These are phyloP conservation scores for Russula dissimulans DNA, from an alignment of 768 basidiomycete genomes.

Conservation along the genomic window DNA sequence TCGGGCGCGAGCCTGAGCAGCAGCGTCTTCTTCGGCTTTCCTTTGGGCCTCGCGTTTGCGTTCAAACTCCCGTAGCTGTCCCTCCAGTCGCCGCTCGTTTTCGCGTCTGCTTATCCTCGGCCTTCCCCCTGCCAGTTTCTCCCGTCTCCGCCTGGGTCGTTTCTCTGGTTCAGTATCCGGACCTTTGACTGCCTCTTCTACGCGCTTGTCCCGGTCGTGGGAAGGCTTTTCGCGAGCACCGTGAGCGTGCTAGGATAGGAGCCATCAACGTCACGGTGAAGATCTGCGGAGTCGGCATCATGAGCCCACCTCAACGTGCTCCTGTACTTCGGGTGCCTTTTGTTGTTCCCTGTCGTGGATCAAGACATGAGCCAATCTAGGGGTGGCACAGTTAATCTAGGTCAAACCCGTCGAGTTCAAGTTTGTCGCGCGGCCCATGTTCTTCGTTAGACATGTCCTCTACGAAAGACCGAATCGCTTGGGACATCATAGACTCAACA, in stretches of 20 bases:
- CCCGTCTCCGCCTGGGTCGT: not conserved
- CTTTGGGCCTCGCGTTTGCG: not conserved
- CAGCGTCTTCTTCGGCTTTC: not conserved
- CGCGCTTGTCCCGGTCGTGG: not conserved
- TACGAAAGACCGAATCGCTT: too few species aligned
- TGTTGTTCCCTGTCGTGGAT: not conserved
- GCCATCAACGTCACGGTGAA: too few species aligned
- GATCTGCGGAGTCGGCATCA: too few species aligned
- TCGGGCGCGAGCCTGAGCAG: not conserved
- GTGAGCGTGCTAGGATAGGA: not conserved
- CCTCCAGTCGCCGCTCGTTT: slow-evolving; percentile 5
- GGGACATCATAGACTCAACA: too few species aligned
- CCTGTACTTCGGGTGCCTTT: not conserved
- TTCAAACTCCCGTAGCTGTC: not conserved
- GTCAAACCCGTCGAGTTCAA: not conserved
- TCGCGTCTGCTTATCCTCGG: not conserved
- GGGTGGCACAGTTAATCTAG: not conserved
- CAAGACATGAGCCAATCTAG: not conserved
- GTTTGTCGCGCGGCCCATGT: not conserved
- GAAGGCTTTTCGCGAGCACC: not conserved
- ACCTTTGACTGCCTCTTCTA: not conserved
- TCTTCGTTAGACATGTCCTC: not conserved
- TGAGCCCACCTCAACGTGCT: too few species aligned
- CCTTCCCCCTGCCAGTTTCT: too few species aligned
- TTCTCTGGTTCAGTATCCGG: not conserved